phyloP scores from a whole-genome alignment of 371 early-diverging fungal genomes.

The Syncephalastrum monosporum region DNA sequence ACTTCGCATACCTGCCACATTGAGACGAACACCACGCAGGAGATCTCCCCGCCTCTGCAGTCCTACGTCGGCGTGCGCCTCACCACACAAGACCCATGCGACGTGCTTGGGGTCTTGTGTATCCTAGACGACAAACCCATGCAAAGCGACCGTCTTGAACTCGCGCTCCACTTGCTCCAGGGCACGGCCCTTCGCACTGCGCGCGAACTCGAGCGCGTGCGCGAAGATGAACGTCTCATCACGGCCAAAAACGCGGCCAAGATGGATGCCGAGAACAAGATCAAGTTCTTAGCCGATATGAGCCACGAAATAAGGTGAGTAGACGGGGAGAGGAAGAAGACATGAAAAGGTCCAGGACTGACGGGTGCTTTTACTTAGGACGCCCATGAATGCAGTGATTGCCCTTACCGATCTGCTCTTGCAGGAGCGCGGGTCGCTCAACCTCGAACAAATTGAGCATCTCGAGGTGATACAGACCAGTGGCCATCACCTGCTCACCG shows the following conservation, averaged over 20 bases:
- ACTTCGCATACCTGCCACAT: no score
- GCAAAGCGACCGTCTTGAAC: conserved; percentile 6
- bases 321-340: not conserved
- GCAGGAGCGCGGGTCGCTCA: conserved; percentile 49
- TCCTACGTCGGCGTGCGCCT: conserved; percentile 17
- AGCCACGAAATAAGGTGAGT: conserved; percentile 48
- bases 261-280: conserved; percentile 58
- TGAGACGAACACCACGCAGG: no score
- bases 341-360: not conserved
- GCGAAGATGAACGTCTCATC: conserved; percentile 42
- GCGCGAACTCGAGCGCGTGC: conserved; percentile 46
- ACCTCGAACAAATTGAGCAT: conserved; percentile 53
- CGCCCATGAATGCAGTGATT: conserved; percentile 65
- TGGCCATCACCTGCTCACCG: conserved; percentile 59
- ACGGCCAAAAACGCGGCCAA: conserved; percentile 51
- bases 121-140: conserved; percentile 16
- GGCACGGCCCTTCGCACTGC: conserved; percentile 37
- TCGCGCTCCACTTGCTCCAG: conserved; percentile 21
- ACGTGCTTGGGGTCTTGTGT: conserved; percentile 14
- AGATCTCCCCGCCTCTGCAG: conserved; percentile 6
- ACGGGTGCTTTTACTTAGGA: conserved; percentile 22
- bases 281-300: conserved; percentile 63
- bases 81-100: conserved; percentile 1
- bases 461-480: conserved; percentile 63
- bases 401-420: conserved; percentile 57